A percentile compares a stretch with the other conserved stretches of the same genome.
Conservation (phyloP, 208 protist genomes). For the Trypanosoma scelopori region DNA sequence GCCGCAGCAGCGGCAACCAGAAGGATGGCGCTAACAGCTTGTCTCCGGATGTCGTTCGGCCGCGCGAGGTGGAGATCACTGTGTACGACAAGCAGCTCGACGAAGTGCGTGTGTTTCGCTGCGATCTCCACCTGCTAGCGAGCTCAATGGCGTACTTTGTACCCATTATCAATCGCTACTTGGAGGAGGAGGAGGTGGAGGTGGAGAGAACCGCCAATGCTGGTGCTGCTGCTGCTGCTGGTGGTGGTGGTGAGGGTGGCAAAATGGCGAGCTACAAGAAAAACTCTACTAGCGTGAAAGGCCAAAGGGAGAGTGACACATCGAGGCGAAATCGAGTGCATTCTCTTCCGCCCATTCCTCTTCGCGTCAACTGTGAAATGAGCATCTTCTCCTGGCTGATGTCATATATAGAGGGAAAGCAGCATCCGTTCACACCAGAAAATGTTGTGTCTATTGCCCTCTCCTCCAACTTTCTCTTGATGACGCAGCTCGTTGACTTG, state of each 20-base stretch:
- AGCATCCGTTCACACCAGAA: constrained; percentile 35
- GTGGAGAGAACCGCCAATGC: not conserved
- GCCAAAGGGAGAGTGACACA: not conserved
- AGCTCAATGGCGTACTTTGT: constrained; percentile 69
- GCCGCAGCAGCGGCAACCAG: not conserved
- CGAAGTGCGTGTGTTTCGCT: constrained; percentile 44
- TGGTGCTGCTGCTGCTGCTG: not conserved
- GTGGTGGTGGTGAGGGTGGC: not conserved
- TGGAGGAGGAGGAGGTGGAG: constrained; percentile 32
- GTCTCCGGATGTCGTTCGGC: not conserved
- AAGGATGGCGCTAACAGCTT: too few species aligned
- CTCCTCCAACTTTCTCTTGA: constrained; percentile 69
- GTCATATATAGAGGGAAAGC: constrained; percentile 44
- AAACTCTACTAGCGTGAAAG: not conserved
- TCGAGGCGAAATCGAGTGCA: not conserved
- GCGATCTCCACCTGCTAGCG: constrained; percentile 42
- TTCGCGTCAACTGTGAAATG: constrained; percentile 72
- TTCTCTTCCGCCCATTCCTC: constrained; percentile 27
- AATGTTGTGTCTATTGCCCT: constrained; percentile 72
- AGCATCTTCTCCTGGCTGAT: constrained; percentile 75
- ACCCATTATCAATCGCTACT: constrained; percentile 45
- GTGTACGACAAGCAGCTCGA: constrained; percentile 55
- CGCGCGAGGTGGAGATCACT: constrained; percentile 47
- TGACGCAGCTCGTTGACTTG: constrained; percentile 56
- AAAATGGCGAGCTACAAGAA: too few species aligned